Percentiles rank a stretch among this genome's conserved stretches.
These are phyloP conservation scores for Rhizopogon rudus DNA, from an alignment of 768 basidiomycete genomes.

Conservation along the genomic window DNA sequence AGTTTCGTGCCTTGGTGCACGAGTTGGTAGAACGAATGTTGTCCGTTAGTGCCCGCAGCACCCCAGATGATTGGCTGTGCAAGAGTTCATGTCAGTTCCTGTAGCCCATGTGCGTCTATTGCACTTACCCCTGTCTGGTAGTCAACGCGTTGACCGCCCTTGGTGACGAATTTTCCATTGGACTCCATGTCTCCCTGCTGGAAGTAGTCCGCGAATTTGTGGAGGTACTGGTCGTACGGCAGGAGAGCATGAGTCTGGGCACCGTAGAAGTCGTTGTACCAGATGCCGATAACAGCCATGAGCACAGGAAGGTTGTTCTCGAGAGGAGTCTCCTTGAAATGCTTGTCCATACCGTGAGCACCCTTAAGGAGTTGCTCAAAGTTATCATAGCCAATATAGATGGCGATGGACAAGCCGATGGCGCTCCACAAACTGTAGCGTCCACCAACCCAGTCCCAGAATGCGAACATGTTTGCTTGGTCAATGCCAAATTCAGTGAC, in stretches of 20 bases:
- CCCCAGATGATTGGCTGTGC: slow-evolving; percentile 96
- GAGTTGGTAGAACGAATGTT: slow-evolving; percentile 99
- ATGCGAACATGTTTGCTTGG: slow-evolving; percentile 94
- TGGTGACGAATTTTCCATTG: slow-evolving; percentile 96
- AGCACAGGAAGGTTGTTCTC: slow-evolving; percentile 92
- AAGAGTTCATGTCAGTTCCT: background rate
- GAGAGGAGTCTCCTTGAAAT: slow-evolving; percentile 85
- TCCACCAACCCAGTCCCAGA: slow-evolving; percentile 99
- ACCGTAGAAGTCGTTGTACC: slow-evolving; percentile 99
- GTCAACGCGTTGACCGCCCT: slow-evolving; percentile 85
- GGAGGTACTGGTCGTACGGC: slow-evolving; percentile 98
- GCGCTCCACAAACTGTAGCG: slow-evolving; percentile 98
- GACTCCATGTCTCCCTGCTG: slow-evolving; percentile 99
- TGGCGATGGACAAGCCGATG: slow-evolving; percentile 91
- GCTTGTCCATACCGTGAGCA: slow-evolving; percentile 97
- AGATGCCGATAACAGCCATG: slow-evolving; percentile 85
- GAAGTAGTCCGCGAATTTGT: slow-evolving; percentile 99
- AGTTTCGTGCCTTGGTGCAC: slow-evolving; percentile 92
- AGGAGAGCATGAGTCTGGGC: slow-evolving; percentile 93
- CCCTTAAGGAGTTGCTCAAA: slow-evolving; percentile 87
- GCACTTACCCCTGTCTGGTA: slow-evolving; percentile 93
- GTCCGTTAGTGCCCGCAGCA: slow-evolving; percentile 95
- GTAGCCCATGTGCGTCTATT: background rate
- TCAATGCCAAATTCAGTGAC: slow-evolving; percentile 93
- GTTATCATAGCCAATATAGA: slow-evolving; percentile 91